These are phyloP conservation scores for Trametes coccinea DNA, from an alignment of 768 basidiomycete species.

Conservation along the genomic window DNA sequence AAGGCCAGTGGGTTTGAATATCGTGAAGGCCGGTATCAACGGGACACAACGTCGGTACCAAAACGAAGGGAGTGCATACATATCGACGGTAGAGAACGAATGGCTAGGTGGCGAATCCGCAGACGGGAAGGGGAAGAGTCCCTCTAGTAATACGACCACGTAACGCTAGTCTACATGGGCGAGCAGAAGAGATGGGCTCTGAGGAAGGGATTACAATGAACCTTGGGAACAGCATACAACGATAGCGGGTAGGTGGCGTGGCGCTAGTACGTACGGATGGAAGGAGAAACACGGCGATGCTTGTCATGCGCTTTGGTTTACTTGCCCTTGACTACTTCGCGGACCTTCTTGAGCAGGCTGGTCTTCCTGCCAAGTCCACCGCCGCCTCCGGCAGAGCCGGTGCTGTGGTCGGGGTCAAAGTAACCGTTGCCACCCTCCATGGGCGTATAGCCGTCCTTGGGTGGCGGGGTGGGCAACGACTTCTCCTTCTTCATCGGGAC, in stretches of 20 bases:
- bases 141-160: slow-evolving; percentile 21
- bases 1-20: background rate
- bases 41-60: slow-evolving; percentile 2
- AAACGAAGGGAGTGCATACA: slow-evolving; percentile 7
- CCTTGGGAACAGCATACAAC: slow-evolving; percentile 15
- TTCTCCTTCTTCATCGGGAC: slow-evolving; percentile 48
- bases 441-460: slow-evolving; percentile 30
- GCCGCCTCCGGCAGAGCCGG: slow-evolving; percentile 30
- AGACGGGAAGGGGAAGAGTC: slow-evolving; percentile 7
- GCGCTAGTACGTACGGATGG: slow-evolving; percentile 2
- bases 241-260: background rate
- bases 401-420: slow-evolving; percentile 43
- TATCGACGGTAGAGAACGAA: slow-evolving; percentile 4
- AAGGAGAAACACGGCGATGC: background rate
- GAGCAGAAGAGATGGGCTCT: slow-evolving; percentile 16
- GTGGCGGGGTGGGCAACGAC: slow-evolving; percentile 48
- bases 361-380: slow-evolving; percentile 67
- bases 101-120: background rate
- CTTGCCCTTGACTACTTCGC: slow-evolving; percentile 62
- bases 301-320: slow-evolving; percentile 22
- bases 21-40: slow-evolving; percentile 11
- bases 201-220: slow-evolving; percentile 12
- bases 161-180: slow-evolving; percentile 22
- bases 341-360: slow-evolving; percentile 79
- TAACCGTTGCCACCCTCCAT: slow-evolving; percentile 44